phyloP scores from a whole-genome alignment of 2,329 filamentous ascomycete genomes.

The Penicillium brevicompactum region DNA sequence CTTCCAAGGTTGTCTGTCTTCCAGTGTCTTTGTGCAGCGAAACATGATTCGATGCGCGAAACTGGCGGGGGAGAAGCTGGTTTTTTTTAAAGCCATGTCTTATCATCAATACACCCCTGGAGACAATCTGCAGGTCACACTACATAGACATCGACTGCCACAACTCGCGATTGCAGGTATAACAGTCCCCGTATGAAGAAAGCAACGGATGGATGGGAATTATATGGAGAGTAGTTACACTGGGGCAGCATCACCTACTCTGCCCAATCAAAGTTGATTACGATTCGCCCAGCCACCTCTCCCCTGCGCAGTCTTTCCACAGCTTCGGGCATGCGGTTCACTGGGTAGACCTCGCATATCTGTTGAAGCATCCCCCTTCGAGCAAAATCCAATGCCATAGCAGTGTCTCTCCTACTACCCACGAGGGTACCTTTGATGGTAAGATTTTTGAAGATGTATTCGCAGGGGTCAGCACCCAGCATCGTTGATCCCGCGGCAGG shows the following conservation, averaged over 20 bases:
- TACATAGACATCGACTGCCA: too few species aligned
- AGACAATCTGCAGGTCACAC: too few species aligned
- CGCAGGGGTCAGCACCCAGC: slow-evolving; percentile 28
- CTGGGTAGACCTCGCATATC: slow-evolving; percentile 52
- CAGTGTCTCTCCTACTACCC: slow-evolving; percentile 37
- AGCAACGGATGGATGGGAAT: too few species aligned
- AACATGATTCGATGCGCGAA: too few species aligned
- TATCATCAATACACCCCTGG: too few species aligned
- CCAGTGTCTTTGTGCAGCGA: too few species aligned
- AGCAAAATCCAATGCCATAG: slow-evolving; percentile 47
- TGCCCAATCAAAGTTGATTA: slow-evolving; percentile 54
- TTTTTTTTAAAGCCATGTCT: too few species aligned
- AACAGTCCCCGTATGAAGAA: too few species aligned
- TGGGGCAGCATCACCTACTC: background rate
- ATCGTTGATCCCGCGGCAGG: slow-evolving; percentile 24
- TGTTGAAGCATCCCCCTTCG: slow-evolving; percentile 52
- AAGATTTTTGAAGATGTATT: slow-evolving; percentile 29
- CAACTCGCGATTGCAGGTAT: too few species aligned
- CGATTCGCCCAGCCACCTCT: slow-evolving; percentile 55
- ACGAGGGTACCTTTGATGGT: slow-evolving; percentile 32
- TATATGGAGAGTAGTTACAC: background rate
- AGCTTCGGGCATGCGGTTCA: slow-evolving; percentile 53
- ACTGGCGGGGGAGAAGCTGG: too few species aligned
- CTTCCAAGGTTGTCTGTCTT: too few species aligned
- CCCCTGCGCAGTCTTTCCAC: slow-evolving; percentile 54